Base-by-base conservation (phyloP, 208 protist species). In the Phytomonas sp. region DNA sequence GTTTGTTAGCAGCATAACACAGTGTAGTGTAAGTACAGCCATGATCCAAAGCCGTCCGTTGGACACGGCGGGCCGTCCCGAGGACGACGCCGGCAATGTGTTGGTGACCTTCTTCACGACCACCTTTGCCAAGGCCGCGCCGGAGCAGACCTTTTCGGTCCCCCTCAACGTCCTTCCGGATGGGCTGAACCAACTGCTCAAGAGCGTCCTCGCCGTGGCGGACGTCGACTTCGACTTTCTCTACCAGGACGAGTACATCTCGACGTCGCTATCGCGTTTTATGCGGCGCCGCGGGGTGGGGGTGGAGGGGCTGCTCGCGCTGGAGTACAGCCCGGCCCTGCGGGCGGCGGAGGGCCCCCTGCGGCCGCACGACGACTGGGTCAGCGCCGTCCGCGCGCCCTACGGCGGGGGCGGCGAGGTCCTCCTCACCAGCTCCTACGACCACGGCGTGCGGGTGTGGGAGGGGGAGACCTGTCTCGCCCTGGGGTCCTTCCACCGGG, bases 291-390 rank as follows among this genome's bases (percentile, higher is more conserved):
- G 84, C 62, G 81, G 78, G 26, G 79, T 93, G 71, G 92, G 86
- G 73, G 80, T 80, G 29, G 90, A 95, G 77, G 86, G 88, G 63
- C 68, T 92, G 40, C 82, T 95, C 14, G 82, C 82, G 67, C 82
- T 95, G 56, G 90, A 95, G 80, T 95, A 95, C 73, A 95, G 85
- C 0, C 90, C 90, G 6, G 80, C 87, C 0, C 70, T 95, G 45
- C 80, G 88, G 72, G 82, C 84, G 0, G 86, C 92, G 67, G 89
- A 94, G 65, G 85, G 89, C n/a, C 75, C 79, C 19, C 76, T 91
- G 36, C 78, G 92, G 29, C 89, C 89, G 4, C 89, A 94, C 77
- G 89, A 94, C 69, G 89, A 94, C 73, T 94, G 89, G 89, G 89
- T 94, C 26, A 92, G 85, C 75, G 84, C 71, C 60, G 84, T 94